Evolutionary conservation across 2,329 filamentous ascomycete species (phyloP).

Genomic region (Microsporum canis): DNA sequence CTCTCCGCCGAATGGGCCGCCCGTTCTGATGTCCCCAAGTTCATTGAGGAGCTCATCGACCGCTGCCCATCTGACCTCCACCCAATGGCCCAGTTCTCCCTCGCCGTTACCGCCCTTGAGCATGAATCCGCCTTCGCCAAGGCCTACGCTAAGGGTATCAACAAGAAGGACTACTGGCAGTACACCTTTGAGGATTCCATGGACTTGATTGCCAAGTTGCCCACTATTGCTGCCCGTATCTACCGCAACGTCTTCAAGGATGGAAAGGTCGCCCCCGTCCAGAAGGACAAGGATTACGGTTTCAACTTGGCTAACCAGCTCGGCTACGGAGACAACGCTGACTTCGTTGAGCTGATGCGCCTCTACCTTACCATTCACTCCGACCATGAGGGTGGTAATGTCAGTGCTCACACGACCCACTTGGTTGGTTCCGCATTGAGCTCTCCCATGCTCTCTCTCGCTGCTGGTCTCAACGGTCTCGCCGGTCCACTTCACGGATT

Average conservation of each 20-base stretch:
- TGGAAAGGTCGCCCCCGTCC: conserved; percentile 87
- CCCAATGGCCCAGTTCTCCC: conserved; percentile 98
- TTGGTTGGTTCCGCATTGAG: conserved; percentile 91
- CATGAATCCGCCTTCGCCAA: conserved; percentile 96
- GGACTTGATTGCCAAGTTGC: conserved; percentile 99
- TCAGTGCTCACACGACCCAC: conserved; percentile 96
- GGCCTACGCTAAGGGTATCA: conserved; percentile 96
- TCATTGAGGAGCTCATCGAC: conserved; percentile 98
- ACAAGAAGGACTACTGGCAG: conserved; percentile 99
- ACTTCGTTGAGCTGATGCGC: conserved; percentile 97
- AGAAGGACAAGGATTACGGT: conserved; percentile 98
- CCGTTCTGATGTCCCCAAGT: conserved; percentile 92
- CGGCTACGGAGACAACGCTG: conserved; percentile 84
- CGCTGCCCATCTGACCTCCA: conserved; percentile 97
- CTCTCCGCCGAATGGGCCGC: conserved; percentile 98
- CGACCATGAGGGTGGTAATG: conserved; percentile 98
- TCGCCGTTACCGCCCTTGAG: conserved; percentile 95
- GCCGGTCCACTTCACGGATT: conserved; percentile 97
- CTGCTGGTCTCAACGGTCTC: conserved; percentile 94
- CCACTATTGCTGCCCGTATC: conserved; percentile 94
- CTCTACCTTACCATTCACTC: conserved; percentile 99
- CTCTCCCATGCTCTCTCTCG: conserved; percentile 93
- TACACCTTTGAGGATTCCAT: conserved; percentile 99
- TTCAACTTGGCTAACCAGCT: conserved; percentile 99
- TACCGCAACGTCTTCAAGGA: conserved; percentile 99